Base-by-base conservation (phyloP, 164 flowering plant genomes). In the Houttuynia cordata region DNA sequence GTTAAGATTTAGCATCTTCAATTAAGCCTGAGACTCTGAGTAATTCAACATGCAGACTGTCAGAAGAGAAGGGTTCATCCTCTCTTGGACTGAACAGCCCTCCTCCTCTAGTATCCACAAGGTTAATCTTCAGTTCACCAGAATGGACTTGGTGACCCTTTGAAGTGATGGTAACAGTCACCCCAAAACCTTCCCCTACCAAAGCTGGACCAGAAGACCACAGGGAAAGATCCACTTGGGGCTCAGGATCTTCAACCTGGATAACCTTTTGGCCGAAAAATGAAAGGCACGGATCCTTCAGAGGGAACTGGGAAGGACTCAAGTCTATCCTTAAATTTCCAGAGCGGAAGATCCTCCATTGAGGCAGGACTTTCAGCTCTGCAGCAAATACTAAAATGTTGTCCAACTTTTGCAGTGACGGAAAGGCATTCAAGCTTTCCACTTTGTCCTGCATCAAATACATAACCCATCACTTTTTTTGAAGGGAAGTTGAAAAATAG, bases 291-390 rank as follows among this genome's bases (percentile, higher is more conserved):
- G 80, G 91, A 76, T 94, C 96, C 75, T 87, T 88, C 54, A 80
- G 87, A 57, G 99, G n/a, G n/a, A n/a, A n/a, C n/a, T n/a, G n/a
- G 99, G 66, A 72, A 76, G 62, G 83, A 75, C 63, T 85, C 88
- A 53, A 87, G 74, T 51, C 75, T 73, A 58, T 87, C 91, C 76
- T 94, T 97, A 80, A 84, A 87, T 68, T 88, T 94, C 99, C 99
- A 91, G 60, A 87, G 86, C 17, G 90, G 97, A 63, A 88, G 75
- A 62, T 80, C 94, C 65, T 82, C 84, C 97, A 94, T 84, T 15
- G 96, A 83, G 22, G 91, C 97, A 64, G 99, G 99, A 63, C 97
- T 91, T 78, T 94, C 99, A 62, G 97, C 91, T 74, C 88, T 79
- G 75, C 91, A 91, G 70, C 93, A 82, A 58, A 94, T 81, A 39